A percentile compares a stretch with the other conserved stretches of the same genome.
Conservation (phyloP, 306 rosid genomes). For the Geum urbanum region DNA sequence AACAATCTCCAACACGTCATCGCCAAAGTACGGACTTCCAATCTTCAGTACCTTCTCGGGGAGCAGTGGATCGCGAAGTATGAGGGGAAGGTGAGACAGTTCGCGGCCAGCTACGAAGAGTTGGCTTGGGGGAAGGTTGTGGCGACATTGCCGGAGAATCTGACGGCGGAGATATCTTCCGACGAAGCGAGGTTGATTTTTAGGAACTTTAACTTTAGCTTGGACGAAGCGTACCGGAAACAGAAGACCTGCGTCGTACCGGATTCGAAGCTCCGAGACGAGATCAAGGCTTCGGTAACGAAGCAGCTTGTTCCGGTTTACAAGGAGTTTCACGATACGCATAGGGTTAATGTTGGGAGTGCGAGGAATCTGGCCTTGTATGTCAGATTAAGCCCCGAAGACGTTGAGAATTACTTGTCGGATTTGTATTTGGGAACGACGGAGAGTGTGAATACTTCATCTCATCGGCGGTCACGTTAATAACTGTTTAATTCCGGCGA, state of each 20-base stretch:
- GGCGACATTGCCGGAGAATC: conserved; percentile 50
- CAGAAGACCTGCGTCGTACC: conserved; percentile 40
- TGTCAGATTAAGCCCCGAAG: conserved; percentile 52
- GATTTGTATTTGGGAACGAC: conserved; percentile 37
- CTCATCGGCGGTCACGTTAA: conserved; percentile 17
- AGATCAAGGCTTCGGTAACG: conserved; percentile 38
- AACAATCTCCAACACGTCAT: conserved; percentile 57
- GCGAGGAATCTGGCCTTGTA: conserved; percentile 9
- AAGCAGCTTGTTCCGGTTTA: conserved; percentile 40
- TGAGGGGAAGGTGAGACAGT: conserved; percentile 42
- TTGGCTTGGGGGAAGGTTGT: conserved; percentile 55
- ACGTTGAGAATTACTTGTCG: conserved; percentile 47
- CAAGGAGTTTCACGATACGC: conserved; percentile 37
- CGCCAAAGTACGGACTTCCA: conserved; percentile 42
- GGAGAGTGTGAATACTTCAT: conserved; percentile 9
- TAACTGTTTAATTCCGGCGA: neutral
- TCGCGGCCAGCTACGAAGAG: conserved; percentile 40
- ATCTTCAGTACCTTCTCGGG: conserved; percentile 53
- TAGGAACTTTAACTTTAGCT: conserved; percentile 43
- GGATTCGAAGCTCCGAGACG: conserved; percentile 46
- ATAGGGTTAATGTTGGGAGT: conserved; percentile 27
- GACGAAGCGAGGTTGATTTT: conserved; percentile 48
- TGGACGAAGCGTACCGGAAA: conserved; percentile 45
- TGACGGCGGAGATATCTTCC: conserved; percentile 18
- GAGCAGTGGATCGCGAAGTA: conserved; percentile 53